Percentiles rank a stretch among this genome's conserved stretches.
These are phyloP conservation scores for Phytophthora kernoviae DNA, from an alignment of 352 stramenopile species.

Conservation along the genomic window DNA sequence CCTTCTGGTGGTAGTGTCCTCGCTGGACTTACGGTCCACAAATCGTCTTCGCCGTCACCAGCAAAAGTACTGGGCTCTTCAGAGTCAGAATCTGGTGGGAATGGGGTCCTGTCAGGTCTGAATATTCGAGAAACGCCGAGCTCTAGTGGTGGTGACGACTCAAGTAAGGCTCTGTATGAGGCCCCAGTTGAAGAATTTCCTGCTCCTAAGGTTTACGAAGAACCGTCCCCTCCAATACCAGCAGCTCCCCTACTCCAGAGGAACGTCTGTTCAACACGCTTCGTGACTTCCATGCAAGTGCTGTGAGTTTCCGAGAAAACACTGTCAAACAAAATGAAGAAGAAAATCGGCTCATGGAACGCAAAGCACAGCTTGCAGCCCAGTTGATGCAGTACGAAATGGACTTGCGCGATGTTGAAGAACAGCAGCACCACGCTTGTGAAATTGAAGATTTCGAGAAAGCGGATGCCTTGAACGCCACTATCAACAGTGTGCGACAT, in stretches of 20 bases:
- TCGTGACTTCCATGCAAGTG: conserved; percentile 76
- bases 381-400: conserved; percentile 84
- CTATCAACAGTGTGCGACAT: conserved; percentile 82
- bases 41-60: conserved; percentile 35
- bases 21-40: conserved; percentile 71
- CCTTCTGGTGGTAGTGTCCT: conserved; percentile 51
- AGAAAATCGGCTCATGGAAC: conserved; percentile 72
- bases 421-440: conserved; percentile 77
- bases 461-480: conserved; percentile 78
- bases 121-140: conserved; percentile 42
- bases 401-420: conserved; percentile 80
- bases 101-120: conserved; percentile 58
- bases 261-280: conserved; percentile 71
- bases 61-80: conserved; percentile 20
- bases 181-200: conserved; percentile 17
- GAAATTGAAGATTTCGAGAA: conserved; percentile 89
- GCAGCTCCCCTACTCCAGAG: conserved; percentile 56
- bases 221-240: conserved; percentile 22
- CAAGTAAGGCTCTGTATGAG: conserved; percentile 15
- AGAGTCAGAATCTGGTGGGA: conserved; percentile 25
- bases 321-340: conserved; percentile 76
- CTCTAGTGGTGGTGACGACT: conserved; percentile 20
- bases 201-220: conserved; percentile 30
- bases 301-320: conserved; percentile 66
- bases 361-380: conserved; percentile 62